Conservation (phyloP, 2,329 filamentous ascomycete species). For the Xylariales sp. region DNA sequence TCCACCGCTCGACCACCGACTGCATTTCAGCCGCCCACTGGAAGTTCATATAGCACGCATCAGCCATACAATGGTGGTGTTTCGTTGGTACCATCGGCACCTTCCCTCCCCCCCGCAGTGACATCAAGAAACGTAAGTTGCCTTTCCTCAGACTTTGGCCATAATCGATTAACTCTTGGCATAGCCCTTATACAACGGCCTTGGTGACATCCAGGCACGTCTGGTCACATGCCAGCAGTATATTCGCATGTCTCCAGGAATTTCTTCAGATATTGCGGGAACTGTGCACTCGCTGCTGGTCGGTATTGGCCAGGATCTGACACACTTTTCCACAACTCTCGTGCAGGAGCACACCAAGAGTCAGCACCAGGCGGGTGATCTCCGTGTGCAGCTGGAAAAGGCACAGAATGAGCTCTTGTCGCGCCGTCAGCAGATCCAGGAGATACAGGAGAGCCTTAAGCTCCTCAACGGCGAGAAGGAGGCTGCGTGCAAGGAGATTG, state of each 20-base stretch:
- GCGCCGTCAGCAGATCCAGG: slow-evolving; percentile 4
- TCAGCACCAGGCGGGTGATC: slow-evolving; percentile 8
- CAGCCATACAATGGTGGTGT: background rate
- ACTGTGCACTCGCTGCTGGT: slow-evolving; percentile 16
- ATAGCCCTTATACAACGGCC: slow-evolving; percentile 5
- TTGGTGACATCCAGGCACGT: slow-evolving; percentile 8
- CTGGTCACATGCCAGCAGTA: slow-evolving; percentile 16
- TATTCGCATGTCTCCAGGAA: slow-evolving; percentile 14
- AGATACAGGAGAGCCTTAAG: slow-evolving; percentile 6
- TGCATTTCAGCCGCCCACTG: background rate
- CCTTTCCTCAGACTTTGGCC: background rate
- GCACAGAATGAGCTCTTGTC: slow-evolving; percentile 7
- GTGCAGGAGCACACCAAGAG: slow-evolving; percentile 3
- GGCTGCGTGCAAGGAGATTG: slow-evolving; percentile 2
- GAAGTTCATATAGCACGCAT: background rate
- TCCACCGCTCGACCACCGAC: slow-evolving; percentile 5
- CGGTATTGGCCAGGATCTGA: slow-evolving; percentile 9
- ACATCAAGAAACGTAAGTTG: slow-evolving; percentile 3
- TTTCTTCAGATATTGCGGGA: slow-evolving; percentile 8
- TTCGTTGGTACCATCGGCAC: background rate
- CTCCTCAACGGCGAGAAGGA: slow-evolving; percentile 7
- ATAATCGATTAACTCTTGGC: background rate
- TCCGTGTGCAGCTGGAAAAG: slow-evolving; percentile 6
- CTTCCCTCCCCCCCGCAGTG: background rate
- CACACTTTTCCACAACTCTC: slow-evolving; percentile 3